A percentile compares a stretch with the other conserved stretches of the same genome.
Evolutionary conservation across 768 basidiomycete species (phyloP).

Genomic region (Mycena haematopus): DNA sequence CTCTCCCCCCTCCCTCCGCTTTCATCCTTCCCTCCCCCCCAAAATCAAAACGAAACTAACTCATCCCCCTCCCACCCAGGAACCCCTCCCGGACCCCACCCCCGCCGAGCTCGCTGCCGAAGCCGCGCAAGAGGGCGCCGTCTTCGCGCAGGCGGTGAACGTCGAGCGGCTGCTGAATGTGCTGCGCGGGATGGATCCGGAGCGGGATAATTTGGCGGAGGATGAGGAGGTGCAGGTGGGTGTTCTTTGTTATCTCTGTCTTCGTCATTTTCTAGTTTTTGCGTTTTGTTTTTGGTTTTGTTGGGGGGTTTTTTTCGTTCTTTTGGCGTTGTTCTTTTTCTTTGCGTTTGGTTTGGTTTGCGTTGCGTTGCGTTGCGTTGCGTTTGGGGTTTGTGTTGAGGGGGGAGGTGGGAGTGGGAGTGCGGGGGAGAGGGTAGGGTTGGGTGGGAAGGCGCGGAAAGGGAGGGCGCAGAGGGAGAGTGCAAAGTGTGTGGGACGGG

Average conservation of each 20-base stretch:
- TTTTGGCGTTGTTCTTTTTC: too few relatives aligned
- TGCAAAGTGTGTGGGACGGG: too few relatives aligned
- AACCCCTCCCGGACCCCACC: constrained; percentile 86
- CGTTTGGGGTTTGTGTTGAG: too few relatives aligned
- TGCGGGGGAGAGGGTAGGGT: too few relatives aligned
- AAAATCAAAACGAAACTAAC: not conserved
- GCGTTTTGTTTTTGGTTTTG: not conserved
- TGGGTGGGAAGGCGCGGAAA: too few relatives aligned
- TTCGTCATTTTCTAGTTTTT: too few relatives aligned
- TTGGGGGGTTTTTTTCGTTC: not conserved
- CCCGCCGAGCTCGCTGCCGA: constrained; percentile 78
- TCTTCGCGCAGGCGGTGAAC: constrained; percentile 86
- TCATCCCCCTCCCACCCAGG: constrained; percentile 47
- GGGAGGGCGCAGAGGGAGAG: too few relatives aligned
- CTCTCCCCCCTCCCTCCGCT: not conserved
- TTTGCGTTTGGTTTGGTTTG: too few relatives aligned
- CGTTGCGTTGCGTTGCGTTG: too few relatives aligned
- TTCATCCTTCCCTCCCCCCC: not conserved
- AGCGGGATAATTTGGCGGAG: constrained; percentile 82
- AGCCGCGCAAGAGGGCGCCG: constrained; percentile 84
- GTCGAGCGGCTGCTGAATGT: constrained; percentile 82
- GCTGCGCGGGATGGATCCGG: constrained; percentile 75
- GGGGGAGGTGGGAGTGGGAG: too few relatives aligned
- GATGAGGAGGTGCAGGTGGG: constrained; percentile 86
- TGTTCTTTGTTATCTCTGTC: constrained; percentile 14